Percentiles rank a stretch among this genome's conserved stretches.
These are phyloP conservation scores for Verticillium albo-atrum DNA, from an alignment of 2,329 filamentous ascomycete species.

Conservation along the genomic window DNA sequence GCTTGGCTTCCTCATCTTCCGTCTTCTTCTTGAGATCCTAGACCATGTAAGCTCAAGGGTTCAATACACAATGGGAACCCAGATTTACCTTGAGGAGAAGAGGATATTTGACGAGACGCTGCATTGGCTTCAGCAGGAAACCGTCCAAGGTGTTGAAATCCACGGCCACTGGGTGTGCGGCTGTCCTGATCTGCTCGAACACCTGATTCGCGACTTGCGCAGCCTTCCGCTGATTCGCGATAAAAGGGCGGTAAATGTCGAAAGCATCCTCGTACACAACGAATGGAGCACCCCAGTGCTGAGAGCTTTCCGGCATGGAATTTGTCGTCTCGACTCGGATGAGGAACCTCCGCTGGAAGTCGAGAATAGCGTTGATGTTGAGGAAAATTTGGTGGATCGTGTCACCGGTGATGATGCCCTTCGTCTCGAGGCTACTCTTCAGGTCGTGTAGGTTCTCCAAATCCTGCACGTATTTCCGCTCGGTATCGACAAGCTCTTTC, in stretches of 20 bases:
- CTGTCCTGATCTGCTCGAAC: conserved; percentile 79
- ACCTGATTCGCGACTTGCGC: conserved; percentile 78
- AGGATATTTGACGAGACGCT: conserved; percentile 91
- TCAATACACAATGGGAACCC: neutral
- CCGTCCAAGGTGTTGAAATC: conserved; percentile 85
- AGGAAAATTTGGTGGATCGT: conserved; percentile 92
- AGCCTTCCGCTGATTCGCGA: conserved; percentile 91
- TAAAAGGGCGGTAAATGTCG: conserved; percentile 92
- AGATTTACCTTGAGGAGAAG: conserved; percentile 70
- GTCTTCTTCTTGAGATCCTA: conserved; percentile 85
- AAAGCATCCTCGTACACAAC: conserved; percentile 81
- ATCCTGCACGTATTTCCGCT: conserved; percentile 97
- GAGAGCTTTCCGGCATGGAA: conserved; percentile 67
- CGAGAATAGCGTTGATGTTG: conserved; percentile 90
- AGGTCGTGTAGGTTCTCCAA: conserved; percentile 89
- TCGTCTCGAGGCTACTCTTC: conserved; percentile 85
- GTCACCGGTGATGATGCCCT: conserved; percentile 82
- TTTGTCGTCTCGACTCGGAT: conserved; percentile 97
- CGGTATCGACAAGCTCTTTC: conserved; percentile 86
- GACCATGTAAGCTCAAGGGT: conserved; percentile 17
- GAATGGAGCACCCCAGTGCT: conserved; percentile 96
- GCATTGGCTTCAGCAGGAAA: conserved; percentile 94
- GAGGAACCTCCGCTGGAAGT: conserved; percentile 91
- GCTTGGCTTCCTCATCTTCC: conserved; percentile 64
- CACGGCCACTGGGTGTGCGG: conserved; percentile 74